These are phyloP conservation scores for Salix koriyanagi DNA, from an alignment of 345 rosid species.

Conservation along the genomic window DNA sequence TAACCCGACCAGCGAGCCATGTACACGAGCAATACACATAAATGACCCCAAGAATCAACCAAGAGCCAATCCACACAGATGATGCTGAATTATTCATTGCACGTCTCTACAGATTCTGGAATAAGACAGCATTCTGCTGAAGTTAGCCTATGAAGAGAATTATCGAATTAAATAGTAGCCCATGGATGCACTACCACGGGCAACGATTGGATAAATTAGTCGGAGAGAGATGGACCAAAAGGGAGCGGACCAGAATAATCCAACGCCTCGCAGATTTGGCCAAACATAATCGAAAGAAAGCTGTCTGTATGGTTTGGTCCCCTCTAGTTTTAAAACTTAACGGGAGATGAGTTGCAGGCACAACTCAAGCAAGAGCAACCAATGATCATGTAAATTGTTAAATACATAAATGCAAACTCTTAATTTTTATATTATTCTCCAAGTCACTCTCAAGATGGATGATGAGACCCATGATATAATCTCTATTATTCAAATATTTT, in stretches of 20 bases:
- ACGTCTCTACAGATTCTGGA: neutral
- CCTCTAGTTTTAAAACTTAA: neutral
- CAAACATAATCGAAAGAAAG: neutral
- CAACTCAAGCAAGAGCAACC: neutral
- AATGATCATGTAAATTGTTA: neutral
- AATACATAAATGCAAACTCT: neutral
- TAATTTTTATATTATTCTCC: no score
- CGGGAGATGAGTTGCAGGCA: neutral
- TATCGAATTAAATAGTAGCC: neutral
- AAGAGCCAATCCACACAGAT: no score
- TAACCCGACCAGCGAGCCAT: no score
- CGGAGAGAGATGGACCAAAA: neutral
- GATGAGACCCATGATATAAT: no score
- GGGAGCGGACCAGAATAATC: neutral
- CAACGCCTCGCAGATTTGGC: neutral
- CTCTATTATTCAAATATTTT: neutral
- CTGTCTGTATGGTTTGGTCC: neutral
- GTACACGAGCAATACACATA: no score
- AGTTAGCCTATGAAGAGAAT: neutral
- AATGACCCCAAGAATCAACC: no score
- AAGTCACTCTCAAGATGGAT: no score
- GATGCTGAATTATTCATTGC: neutral
- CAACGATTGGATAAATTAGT: neutral
- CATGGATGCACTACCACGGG: neutral
- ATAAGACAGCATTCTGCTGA: neutral